Base-by-base conservation (phyloP, 352 stramenopile genomes). In the Pythium myriotylum region DNA sequence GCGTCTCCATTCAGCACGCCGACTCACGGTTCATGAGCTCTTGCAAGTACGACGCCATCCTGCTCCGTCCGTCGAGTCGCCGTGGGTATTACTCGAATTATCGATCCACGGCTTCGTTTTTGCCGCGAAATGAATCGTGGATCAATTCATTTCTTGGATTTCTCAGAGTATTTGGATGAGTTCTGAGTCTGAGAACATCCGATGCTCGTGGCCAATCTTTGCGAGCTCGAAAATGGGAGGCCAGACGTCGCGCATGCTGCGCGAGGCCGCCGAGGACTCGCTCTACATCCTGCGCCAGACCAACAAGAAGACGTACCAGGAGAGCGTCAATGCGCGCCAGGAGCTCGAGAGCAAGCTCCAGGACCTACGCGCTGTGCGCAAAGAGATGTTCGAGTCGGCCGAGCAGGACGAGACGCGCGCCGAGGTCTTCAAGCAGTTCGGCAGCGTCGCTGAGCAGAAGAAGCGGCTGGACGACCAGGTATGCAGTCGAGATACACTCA, bases 11-110 rank as follows among this genome's bases (percentile, higher is more conserved):
- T 40, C 24, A 39, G 4, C 46, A 24, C 27, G 16, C 1, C 62
- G 29, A 75, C 84, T 58, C 88, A 94, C 85, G 79, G 59, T 89
- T 77, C 81, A 92, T 88, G 65, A 92, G 73, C 42, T 92, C 83
- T 47, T 92, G 78, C 50, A 94, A 70, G 79, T 92, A 92, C 70
- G 85, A 73, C 62, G 85, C 83, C 85, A 94, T 94, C 4, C 42
- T 49, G 59, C 57, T 61, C 52, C 51, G 35, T 27, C 35, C 54
- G 54, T 48, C 42, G 52, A 45, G 13, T 64, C 39, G 49, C 24
- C n/a, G 39, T 45, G 39, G 22, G n/a, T n/a, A n/a, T n/a, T 55
- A 17, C 27, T 29, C 26, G 24, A 42, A 24, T 17, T 29, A 27
- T n/a, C 40, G 40, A 19, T 23, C 32, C 29, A 50, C n/a, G 20